phyloP scores from a whole-genome alignment of 495 filamentous ascomycete species.

The Tuber microsphaerosporum region DNA sequence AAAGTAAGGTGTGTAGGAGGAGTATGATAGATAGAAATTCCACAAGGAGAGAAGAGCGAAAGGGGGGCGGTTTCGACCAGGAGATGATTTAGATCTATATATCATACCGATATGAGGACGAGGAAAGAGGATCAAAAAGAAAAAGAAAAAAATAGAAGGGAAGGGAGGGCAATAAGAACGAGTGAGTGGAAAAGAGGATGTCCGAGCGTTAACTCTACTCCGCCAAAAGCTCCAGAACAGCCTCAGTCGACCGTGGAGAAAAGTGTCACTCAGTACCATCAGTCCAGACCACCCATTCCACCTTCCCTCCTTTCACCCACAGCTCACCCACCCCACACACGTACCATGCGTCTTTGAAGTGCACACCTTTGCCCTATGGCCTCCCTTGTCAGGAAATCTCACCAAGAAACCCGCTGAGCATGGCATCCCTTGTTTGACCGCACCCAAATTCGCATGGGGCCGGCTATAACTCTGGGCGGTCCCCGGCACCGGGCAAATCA shows the following conservation, averaged over 20 bases:
- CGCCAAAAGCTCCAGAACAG: background rate
- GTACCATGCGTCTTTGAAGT: background rate
- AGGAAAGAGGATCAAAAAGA: conserved; percentile 27
- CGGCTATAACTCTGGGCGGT: background rate
- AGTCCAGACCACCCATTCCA: background rate
- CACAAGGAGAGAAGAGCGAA: conserved; percentile 21
- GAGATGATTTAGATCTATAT: conserved; percentile 41
- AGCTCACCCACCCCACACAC: background rate
- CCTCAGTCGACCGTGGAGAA: background rate
- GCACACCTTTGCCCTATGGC: background rate
- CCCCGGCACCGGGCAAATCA: background rate
- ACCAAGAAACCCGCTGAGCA: background rate
- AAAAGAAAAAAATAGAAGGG: conserved; percentile 13
- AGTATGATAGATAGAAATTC: conserved; percentile 18
- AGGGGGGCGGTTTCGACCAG: conserved; percentile 7
- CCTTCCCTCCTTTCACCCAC: background rate
- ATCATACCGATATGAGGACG: conserved; percentile 19
- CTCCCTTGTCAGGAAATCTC: background rate
- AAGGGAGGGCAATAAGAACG: conserved; percentile 26
- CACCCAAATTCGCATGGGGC: background rate
- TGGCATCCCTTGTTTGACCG: background rate
- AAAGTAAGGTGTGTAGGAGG: conserved; percentile 11
- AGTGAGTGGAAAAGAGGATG: conserved; percentile 31
- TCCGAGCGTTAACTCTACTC: background rate
- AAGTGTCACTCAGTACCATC: background rate